A percentile compares a stretch with the other conserved stretches of the same genome.
Evolutionary conservation across 1,284 basidiomycete species (phyloP).

Genomic region (Fistulinella cinereoalba): DNA sequence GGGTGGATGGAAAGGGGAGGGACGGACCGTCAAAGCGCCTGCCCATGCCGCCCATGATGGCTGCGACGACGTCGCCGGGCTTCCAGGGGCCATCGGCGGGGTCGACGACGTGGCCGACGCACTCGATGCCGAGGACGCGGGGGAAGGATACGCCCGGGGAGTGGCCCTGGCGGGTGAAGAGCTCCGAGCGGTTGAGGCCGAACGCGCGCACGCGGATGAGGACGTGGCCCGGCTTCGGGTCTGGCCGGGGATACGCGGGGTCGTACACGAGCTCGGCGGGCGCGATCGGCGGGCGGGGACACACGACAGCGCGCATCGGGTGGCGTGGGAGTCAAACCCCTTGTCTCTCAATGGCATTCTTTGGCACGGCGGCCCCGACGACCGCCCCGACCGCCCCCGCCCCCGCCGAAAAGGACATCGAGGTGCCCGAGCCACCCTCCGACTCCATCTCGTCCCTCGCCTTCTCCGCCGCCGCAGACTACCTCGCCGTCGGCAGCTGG

Average conservation of each 20-base stretch:
- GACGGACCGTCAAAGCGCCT: slow-evolving; percentile 22
- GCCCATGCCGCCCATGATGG: slow-evolving; percentile 30
- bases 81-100: slow-evolving; percentile 23
- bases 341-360: slow-evolving; percentile 28
- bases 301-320: not conserved
- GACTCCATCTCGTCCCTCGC: slow-evolving; percentile 58
- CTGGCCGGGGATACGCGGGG: not conserved
- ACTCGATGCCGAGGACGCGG: slow-evolving; percentile 25
- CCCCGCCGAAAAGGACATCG: slow-evolving; percentile 49
- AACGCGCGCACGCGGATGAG: not conserved
- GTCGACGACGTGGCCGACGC: slow-evolving; percentile 25
- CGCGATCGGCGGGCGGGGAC: not conserved
- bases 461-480: slow-evolving; percentile 50
- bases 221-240: not conserved
- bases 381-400: slow-evolving; percentile 22
- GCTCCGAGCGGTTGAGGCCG: not conserved
- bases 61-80: slow-evolving; percentile 23
- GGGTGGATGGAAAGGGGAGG: not conserved
- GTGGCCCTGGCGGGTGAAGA: slow-evolving; percentile 23
- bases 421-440: slow-evolving; percentile 53
- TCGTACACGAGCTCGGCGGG: not conserved
- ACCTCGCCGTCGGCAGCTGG: slow-evolving; percentile 61
- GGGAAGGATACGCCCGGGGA: slow-evolving; percentile 13
- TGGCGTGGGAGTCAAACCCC: slow-evolving; percentile 19
- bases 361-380: slow-evolving; percentile 20